Base-by-base conservation (phyloP, 208 protist genomes). In the Acanthamoeba royreba region DNA sequence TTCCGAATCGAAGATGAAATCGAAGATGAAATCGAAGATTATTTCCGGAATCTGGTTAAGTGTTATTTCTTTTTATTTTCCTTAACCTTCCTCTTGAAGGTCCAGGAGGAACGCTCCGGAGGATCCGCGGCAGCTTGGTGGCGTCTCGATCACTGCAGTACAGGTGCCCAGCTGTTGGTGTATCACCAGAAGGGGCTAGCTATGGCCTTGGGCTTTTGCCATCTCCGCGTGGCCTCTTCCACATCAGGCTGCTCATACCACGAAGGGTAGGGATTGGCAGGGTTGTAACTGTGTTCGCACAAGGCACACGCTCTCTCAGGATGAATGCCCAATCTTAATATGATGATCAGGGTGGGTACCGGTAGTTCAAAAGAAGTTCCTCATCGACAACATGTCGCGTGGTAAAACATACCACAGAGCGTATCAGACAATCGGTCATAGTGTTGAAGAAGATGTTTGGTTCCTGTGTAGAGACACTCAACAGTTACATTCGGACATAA, bases 191-290 rank as follows among this genome's bases (percentile, higher is more conserved):
- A 69, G 58, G 58, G 58, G 58, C n/a, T 69, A 31, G 58, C 58
- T 1, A 69, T 0, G 58, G 58, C 58, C 58, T 69, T 69, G 58
- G 58, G 58, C 58, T 0, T 69, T 31, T 69, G 28, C 93, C 93
- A 94, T 72, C 93, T 31, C 53, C 93, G 53, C 28, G 55, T 52
- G 33, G 93, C 79, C 42, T 94, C 93, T 53, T 77, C 79, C 28
- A 94, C n/a, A n/a, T 94, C 81, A 1, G 81, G 93, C 40, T 94
- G 81, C 22, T 25, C 31, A 83, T 94, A 94, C 93, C 93, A 94
- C 52, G 45, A 31, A 42, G 93, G 81, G 52, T 94, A 94, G 25
- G 79, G 79, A 40, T 91, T 72, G 38, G n/a, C 77, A 2, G 93
- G 93, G 40, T 94, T 94, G 42, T 77, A 94, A 25, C 58, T 69